Evolutionary conservation across 2,329 filamentous ascomycete species (phyloP), one percentile per base, ranked within the genome.

Genomic region (Lecanicillium sp.): DNA sequence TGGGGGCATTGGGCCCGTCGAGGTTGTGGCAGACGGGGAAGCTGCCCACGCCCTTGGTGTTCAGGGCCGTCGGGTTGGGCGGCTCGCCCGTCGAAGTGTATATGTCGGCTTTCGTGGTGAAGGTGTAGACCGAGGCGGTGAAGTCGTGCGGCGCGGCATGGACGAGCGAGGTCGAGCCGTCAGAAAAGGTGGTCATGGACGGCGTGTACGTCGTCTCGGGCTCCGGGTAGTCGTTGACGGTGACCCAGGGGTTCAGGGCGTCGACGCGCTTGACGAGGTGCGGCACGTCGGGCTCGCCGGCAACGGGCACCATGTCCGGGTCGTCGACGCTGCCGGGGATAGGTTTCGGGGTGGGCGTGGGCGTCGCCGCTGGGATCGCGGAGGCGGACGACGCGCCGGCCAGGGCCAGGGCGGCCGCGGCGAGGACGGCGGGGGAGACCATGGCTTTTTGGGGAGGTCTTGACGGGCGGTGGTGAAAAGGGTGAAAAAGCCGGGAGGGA

Each of bases 191-290:
- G 32, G 62, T 71, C 20, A 61, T 47, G 11, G 64, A 57, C 11
- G 73, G 72, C 10, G 72, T 76, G 42, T 69, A 56, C 9, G 72
- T 77, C 33, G 53, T 60, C 13, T 44, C 48, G 17, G 71, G 64
- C 25, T 56, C 56, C 47, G 68, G 68, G 31, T 68, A 60, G 36
- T 65, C 61, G 51, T 68, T 60, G 44, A 77, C 67, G 4, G 60
- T 64, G 33, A 77, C 68, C 74, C 74, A 78, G 25, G 66, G 61
- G 15, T 63, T 64, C 5, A 65, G 63, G 30, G 59, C 55, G n/a
- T 52, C 53, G 33, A 57, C 49, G 33, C 53, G 47, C 41, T 49
- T 46, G 20, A 55, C 39, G 34, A 44, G 37, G 17, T 46, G 27
- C 13, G 25, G 31, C n/a, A n/a, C n/a, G n/a, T 5, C 12, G 7